Percentiles rank a stretch among this genome's conserved stretches.
Conservation (phyloP, 2,329 filamentous ascomycete genomes). For the Coniochaeta sp. region DNA sequence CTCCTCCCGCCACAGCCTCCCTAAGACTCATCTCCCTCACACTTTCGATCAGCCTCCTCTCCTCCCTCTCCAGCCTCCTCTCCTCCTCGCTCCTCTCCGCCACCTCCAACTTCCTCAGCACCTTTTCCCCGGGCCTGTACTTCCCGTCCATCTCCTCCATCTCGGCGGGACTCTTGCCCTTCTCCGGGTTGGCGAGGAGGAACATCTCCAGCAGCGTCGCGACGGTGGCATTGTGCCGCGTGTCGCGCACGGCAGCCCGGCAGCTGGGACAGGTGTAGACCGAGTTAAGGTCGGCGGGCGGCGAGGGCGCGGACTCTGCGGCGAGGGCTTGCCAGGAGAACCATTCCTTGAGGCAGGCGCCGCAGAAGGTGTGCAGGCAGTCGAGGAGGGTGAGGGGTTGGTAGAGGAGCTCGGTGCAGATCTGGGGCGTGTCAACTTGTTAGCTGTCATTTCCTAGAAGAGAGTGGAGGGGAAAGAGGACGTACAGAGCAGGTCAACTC, state of each 20-base stretch:
- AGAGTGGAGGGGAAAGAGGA: background rate
- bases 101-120: slow-evolving; percentile 57
- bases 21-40: slow-evolving; percentile 68
- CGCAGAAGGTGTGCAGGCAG: slow-evolving; percentile 94
- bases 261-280: slow-evolving; percentile 89
- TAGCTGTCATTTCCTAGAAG: background rate
- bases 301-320: slow-evolving; percentile 42
- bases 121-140: slow-evolving; percentile 76
- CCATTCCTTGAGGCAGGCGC: slow-evolving; percentile 93
- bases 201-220: slow-evolving; percentile 88
- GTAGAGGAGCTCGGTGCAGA: slow-evolving; percentile 92
- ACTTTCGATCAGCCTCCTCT: slow-evolving; percentile 62
- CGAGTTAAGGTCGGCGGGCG: slow-evolving; percentile 36
- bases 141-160: slow-evolving; percentile 67
- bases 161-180: slow-evolving; percentile 63
- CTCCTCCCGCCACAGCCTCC: slow-evolving; percentile 34
- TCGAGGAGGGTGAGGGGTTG: slow-evolving; percentile 87
- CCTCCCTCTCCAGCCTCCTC: slow-evolving; percentile 53
- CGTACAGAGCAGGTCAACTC: slow-evolving; percentile 92
- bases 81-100: slow-evolving; percentile 46
- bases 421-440: slow-evolving; percentile 44
- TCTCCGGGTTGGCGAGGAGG: slow-evolving; percentile 69
- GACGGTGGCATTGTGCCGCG: slow-evolving; percentile 83
- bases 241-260: slow-evolving; percentile 77
- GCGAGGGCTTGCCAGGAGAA: slow-evolving; percentile 71